Percentiles rank a stretch among this genome's conserved stretches.
Evolutionary conservation across 768 basidiomycete species (phyloP).

Genomic region (Pisolithus tinctorius): DNA sequence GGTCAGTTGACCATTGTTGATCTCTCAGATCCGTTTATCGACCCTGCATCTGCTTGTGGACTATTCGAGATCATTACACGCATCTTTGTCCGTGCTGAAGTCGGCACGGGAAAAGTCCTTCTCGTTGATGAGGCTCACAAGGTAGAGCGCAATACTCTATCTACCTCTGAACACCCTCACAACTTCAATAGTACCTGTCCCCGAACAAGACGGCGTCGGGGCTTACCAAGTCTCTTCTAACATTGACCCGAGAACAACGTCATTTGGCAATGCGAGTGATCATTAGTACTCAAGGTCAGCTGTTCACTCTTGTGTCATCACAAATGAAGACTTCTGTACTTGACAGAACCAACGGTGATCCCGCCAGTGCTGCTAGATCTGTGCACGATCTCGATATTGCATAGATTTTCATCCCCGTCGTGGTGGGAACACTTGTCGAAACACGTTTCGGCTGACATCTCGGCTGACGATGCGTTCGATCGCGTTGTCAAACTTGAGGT

Average conservation of each 20-base stretch:
- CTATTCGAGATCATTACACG: constrained; percentile 66
- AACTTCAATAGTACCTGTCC: constrained; percentile 51
- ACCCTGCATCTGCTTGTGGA: constrained; percentile 57
- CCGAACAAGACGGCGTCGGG: constrained; percentile 38
- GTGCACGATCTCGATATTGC: constrained; percentile 58
- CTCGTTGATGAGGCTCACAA: constrained; percentile 77
- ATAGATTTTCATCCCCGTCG: constrained; percentile 68
- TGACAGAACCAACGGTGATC: constrained; percentile 63
- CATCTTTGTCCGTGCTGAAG: constrained; percentile 54
- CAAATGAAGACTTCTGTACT: neutral
- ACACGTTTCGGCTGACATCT: constrained; percentile 61
- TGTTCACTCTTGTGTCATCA: neutral
- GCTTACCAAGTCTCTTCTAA: constrained; percentile 51
- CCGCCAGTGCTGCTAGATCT: constrained; percentile 62
- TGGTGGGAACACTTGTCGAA: constrained; percentile 69
- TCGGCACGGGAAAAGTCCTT: constrained; percentile 59
- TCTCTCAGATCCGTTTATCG: constrained; percentile 68
- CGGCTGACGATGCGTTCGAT: constrained; percentile 54
- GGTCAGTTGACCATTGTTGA: constrained; percentile 66
- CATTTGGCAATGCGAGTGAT: constrained; percentile 68
- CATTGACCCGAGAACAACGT: constrained; percentile 60
- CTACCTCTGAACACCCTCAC: neutral
- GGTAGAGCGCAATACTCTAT: constrained; percentile 24
- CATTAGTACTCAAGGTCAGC: constrained; percentile 65
- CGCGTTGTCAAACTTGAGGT: constrained; percentile 62